Evolutionary conservation across 2,329 filamentous ascomycete genomes (phyloP), one percentile per base, ranked within the genome.

Genomic region (Xylariaceae sp.): DNA sequence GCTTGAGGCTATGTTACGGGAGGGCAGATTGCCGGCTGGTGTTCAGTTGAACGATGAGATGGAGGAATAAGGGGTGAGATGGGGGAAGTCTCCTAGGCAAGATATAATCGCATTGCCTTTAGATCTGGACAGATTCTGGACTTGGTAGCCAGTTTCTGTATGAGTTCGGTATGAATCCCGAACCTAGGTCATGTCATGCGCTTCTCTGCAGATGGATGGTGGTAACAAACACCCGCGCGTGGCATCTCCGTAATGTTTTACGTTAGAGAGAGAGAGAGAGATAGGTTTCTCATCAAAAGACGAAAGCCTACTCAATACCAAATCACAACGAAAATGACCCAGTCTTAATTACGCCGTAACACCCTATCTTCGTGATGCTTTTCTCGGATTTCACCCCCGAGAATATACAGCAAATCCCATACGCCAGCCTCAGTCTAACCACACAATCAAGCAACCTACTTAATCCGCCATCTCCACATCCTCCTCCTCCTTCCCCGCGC

Each of bases 1-100:
- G 66, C 74, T 99, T 71, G 94, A 99, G 79, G 96, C 93, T 78
- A 90, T 94, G 74, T 77, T 97, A 66, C 89, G 90, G 63, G 93
- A 97, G 74, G 94, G 94, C 1, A 81, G 89, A 70, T 81, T 97
- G 74, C 93, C 93, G 2, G 80, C 82, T 39, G 89, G 86, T 34
- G 82, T 86, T 37, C 78, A 83, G 42, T 70, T 76, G 42, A 79
- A 78, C 51, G 79, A 77, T 47, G 80, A 82, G 11, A 88, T 87
- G 85, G 83, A 87, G 74, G 83, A 87, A 69, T 87, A 74, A 70
- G 34, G 44, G 13, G 51, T n/a, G 10, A n/a, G 35, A 37, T 17
- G 23, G 34, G 8, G 44, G 44, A 34, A 15, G 49, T 49, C 9
- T 30, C 23, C 5, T 3, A 30, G 23, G 23, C 23, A 30, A 5